Percentiles rank a stretch among this genome's conserved stretches.
These are phyloP conservation scores for Silene coronaria DNA, from an alignment of 179 eudicot genomes.

Conservation along the genomic window DNA sequence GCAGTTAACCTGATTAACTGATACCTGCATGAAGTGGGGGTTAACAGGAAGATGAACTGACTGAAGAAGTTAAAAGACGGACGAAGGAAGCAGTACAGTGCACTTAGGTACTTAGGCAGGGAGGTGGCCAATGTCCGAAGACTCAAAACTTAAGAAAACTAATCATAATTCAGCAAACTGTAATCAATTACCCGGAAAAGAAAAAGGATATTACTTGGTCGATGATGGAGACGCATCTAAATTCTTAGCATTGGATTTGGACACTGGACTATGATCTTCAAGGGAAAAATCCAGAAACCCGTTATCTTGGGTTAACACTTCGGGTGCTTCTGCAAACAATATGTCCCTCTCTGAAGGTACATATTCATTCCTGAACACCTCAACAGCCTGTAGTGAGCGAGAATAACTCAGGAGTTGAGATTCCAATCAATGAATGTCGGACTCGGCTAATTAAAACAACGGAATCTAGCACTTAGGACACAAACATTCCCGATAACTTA, in stretches of 20 bases:
- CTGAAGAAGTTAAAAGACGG: no score
- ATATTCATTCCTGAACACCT: conserved; percentile 91
- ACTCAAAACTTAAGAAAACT: no score
- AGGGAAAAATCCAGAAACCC: conserved; percentile 91
- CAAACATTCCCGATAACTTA: no score
- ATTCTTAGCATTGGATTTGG: conserved; percentile 71
- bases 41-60: not conserved
- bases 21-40: conserved; percentile 39
- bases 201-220: conserved; percentile 50
- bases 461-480: no score
- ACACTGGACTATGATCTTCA: conserved; percentile 93
- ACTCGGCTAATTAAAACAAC: no score
- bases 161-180: not conserved
- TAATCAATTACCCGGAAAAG: not conserved
- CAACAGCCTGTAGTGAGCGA: conserved; percentile 61
- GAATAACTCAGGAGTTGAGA: no score
- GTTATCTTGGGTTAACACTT: conserved; percentile 55
- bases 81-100: no score
- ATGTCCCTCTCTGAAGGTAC: conserved; percentile 94
- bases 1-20: conserved; percentile 85
- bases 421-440: no score
- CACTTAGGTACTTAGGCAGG: not conserved
- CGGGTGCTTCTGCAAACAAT: conserved; percentile 75
- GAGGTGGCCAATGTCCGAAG: no score
- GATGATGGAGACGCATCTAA: conserved; percentile 56